Percentiles rank a stretch among this genome's conserved stretches.
Evolutionary conservation across 2,329 filamentous ascomycete species (phyloP).

Genomic region (Aspergillus sp.): DNA sequence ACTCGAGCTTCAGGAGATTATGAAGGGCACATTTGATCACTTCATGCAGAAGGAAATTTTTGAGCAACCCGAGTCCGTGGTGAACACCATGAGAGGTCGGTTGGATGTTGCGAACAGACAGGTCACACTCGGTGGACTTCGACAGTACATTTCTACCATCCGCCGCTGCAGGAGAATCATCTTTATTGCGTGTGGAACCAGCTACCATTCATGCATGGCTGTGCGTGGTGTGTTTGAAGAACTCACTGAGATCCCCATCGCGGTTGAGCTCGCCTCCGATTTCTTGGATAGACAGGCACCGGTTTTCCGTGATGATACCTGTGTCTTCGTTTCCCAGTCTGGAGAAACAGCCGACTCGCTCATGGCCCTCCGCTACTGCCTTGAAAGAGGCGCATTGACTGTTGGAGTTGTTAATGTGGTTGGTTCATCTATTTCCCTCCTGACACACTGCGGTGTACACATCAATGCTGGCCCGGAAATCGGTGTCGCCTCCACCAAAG

Average conservation of each 20-base stretch:
- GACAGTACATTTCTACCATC: constrained; percentile 95
- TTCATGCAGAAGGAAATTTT: constrained; percentile 99
- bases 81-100: constrained; percentile 99
- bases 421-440: constrained; percentile 94
- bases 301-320: constrained; percentile 98
- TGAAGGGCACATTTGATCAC: constrained; percentile 99
- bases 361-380: constrained; percentile 93
- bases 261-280: constrained; percentile 94
- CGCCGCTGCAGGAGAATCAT: constrained; percentile 95
- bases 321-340: constrained; percentile 97
- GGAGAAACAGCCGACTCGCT: constrained; percentile 97
- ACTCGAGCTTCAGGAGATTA: constrained; percentile 98
- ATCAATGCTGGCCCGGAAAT: constrained; percentile 99
- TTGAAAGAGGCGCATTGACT: constrained; percentile 94
- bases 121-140: constrained; percentile 90
- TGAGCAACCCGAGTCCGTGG: constrained; percentile 97
- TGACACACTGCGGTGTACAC: constrained; percentile 99
- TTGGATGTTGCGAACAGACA: constrained; percentile 89
- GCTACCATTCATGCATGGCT: constrained; percentile 99
- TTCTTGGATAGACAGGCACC: constrained; percentile 96
- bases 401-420: constrained; percentile 99
- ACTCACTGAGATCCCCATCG: constrained; percentile 94
- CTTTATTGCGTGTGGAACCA: constrained; percentile 98
- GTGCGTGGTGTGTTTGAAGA: constrained; percentile 97
- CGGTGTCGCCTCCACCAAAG: constrained; percentile 97